Conservation (phyloP, 768 basidiomycete genomes). For the Pleurotus tuoliensis region DNA sequence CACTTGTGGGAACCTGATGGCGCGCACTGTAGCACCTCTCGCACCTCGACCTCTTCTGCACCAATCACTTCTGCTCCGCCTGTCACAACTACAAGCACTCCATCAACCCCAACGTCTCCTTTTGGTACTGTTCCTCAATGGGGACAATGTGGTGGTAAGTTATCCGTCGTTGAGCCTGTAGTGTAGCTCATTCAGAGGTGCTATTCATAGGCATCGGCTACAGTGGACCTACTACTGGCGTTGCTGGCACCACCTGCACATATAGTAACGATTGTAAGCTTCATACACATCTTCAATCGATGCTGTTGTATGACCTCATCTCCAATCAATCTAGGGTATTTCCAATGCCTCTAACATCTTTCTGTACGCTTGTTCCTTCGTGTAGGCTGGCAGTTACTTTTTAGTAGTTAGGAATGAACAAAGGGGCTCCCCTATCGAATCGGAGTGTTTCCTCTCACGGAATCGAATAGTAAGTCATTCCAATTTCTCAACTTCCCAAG, state of each 20-base stretch:
- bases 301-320: background rate
- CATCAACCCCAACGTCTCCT: conserved; percentile 17
- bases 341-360: background rate
- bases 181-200: background rate
- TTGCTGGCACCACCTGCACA: conserved; percentile 23
- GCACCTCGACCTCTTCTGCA: too few species aligned
- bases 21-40: too few species aligned
- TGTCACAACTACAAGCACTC: conserved; percentile 11
- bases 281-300: background rate
- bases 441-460: too few species aligned
- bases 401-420: too few species aligned
- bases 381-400: too few species aligned
- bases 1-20: too few species aligned
- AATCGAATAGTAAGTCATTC: too few species aligned
- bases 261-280: conserved; percentile 14
- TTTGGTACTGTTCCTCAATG: conserved; percentile 28
- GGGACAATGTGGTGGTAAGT: conserved; percentile 25
- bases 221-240: conserved; percentile 27
- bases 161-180: background rate
- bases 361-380: too few species aligned
- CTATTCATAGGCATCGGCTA: conserved; percentile 18
- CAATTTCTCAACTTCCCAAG: too few species aligned
- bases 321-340: background rate
- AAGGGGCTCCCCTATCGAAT: too few species aligned
- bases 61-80: too few species aligned